Evolutionary conservation across 495 filamentous ascomycete genomes (phyloP), one percentile per base, ranked within the genome.

Genomic region (Chaetomium fimeti): DNA sequence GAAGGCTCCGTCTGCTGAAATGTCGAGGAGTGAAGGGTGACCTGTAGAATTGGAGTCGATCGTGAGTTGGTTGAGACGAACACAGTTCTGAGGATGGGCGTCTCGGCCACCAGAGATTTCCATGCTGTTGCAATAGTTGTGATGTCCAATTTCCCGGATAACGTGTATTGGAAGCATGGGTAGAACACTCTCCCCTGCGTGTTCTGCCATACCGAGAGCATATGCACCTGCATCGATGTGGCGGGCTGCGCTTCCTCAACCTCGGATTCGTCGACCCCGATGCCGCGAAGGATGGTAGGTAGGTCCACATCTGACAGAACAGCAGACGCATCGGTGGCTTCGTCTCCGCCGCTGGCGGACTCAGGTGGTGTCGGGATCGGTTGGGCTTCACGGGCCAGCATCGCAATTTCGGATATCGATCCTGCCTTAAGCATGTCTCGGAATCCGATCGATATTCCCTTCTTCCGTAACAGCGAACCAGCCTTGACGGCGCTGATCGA

Each of bases 401-500:
- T 20, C 11, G 69, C 73, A 67, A 93, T 88, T 9, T 84, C 82
- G 5, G 76, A 69, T 16, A 92, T 78, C 1, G 84, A 90, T n/a
- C 77, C 78, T 0, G 87, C 84, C 63, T 79, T 81, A 2, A 93
- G 74, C 52, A 94, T 83, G 40, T 89, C 84, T 11, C 88, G 83
- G 15, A 91, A 87, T 36, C 79, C 78, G 0, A 91, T 71, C 5
- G 73, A 74, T 4, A 92, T 70, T 0, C 80, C 83, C 43, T 83
- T 76, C 49, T 85, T 87, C 22, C 84, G 82, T 12, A 92, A 78
- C n/a, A 87, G 74, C 0, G 86, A 81, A 25, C 86, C 84, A 18
- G 88, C 81, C 54, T 88, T 87, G 73, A 97, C 92, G 12, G 91
- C 90, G 59, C 88, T 90, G 69, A 98, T 91, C 3, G 93, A 97